Evolutionary conservation across 495 filamentous ascomycete genomes (phyloP), one percentile per base, ranked within the genome.

Genomic region (Hyaloscypha bicolor): DNA sequence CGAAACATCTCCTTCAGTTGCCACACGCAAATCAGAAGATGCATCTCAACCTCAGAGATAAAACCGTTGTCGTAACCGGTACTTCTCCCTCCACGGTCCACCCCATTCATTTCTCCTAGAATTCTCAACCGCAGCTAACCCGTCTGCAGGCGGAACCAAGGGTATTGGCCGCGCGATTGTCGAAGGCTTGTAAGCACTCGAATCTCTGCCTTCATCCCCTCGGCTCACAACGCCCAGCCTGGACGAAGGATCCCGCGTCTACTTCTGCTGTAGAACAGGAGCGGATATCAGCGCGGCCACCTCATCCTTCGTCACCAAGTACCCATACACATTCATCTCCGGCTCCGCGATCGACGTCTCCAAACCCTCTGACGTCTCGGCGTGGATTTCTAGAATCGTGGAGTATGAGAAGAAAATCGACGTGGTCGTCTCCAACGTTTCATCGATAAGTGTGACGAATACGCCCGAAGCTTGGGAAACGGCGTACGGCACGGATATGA

Each of bases 11-110:
- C 35, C 56, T 25, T 25, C 2, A 25, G 25, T 25, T 25, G 25
- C 25, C 25, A 25, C 25, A 25, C 25, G 2, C 25, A 25, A 25
- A 25, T 25, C 25, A 25, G 25, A 33, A 9, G n/a, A 61, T 61
- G 59, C 32, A 61, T 33, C 59, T 61, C 14, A 61, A 61, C 59
- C 35, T 61, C 11, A 48, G 45, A 29, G 37, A 42, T 33, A 61
- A 61, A 45, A 33, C 45, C 35, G 59, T 61, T 16, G 21, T 48
- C 11, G 59, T 61, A 14, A 61, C 59, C 19, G 59, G 59, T 61
- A 31, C 21, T 25, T 29, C 16, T 56, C 22, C 53, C 35, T 11
- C 21, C 35, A 4, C 33, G 4, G 14, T 59, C 25, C 33, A 59
- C 30, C 30, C 53, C 1, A 16, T n/a, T 35, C 31, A 39, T 37